Percentiles rank a stretch among this genome's conserved stretches.
Conservation (phyloP, 176 grass and related monocot species). For the Puya raimondii region DNA sequence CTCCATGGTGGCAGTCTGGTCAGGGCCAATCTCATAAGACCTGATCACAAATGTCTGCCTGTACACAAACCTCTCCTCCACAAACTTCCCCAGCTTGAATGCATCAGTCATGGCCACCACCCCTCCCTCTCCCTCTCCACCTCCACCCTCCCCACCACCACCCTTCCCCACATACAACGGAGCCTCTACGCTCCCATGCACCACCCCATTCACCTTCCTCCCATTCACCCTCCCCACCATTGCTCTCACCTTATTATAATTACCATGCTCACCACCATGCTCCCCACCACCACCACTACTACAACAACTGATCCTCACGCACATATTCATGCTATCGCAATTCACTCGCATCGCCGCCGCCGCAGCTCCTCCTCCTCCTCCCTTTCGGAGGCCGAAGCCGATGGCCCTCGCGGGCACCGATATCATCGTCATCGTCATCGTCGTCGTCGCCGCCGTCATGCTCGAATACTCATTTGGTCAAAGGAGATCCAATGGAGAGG, state of each 20-base stretch:
- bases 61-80: conserved; percentile 39
- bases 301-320: background rate
- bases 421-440: background rate
- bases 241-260: background rate
- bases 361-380: background rate
- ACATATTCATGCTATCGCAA: too few relatives aligned
- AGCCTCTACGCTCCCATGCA: conserved; percentile 3
- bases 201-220: conserved; percentile 23
- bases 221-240: conserved; percentile 24
- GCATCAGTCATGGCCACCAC: conserved; percentile 3
- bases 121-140: background rate
- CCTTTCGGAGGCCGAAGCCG: background rate
- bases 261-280: background rate
- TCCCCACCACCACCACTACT: background rate
- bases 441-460: too few relatives aligned
- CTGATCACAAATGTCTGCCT: conserved; percentile 42
- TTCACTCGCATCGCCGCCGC: background rate
- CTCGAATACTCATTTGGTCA: background rate
- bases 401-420: background rate
- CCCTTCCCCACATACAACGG: background rate
- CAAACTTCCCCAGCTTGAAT: conserved; percentile 34
- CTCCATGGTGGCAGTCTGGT: conserved; percentile 49
- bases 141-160: background rate
- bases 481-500: background rate
- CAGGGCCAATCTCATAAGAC: conserved; percentile 52